A percentile compares a stretch with the other conserved stretches of the same genome.
These are phyloP conservation scores for Pisolithus marmoratus DNA, from an alignment of 768 basidiomycete genomes.

Conservation along the genomic window DNA sequence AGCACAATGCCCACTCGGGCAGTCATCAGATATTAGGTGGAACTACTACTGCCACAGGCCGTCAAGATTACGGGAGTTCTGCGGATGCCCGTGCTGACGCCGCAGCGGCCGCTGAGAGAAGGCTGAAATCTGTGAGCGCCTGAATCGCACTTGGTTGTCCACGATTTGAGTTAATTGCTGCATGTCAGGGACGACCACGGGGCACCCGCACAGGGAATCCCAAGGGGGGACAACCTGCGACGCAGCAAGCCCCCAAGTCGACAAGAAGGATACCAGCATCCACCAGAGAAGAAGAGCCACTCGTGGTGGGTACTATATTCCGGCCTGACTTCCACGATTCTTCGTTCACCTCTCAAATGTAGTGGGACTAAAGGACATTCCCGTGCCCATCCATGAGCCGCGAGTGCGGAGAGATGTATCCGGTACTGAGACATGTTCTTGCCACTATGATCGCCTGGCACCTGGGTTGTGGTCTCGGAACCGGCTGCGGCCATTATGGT, in stretches of 20 bases:
- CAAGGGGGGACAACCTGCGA: conserved; percentile 39
- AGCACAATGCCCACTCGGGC: conserved; percentile 34
- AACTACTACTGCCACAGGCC: conserved; percentile 20
- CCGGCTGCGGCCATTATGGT: conserved; percentile 21
- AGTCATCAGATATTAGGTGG: conserved; percentile 48
- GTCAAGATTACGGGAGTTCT: conserved; percentile 20
- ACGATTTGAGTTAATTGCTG: conserved; percentile 18
- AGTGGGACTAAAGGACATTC: conserved; percentile 38
- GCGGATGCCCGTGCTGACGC: conserved; percentile 48
- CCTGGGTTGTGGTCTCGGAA: conserved; percentile 27
- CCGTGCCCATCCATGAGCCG: conserved; percentile 17
- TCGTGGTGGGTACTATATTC: conserved; percentile 37
- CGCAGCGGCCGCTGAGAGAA: conserved; percentile 58
- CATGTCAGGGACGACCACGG: conserved; percentile 34
- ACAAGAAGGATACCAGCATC: conserved; percentile 32
- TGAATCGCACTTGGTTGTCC: conserved; percentile 3
- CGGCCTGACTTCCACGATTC: not conserved
- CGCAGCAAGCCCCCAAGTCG: conserved; percentile 34
- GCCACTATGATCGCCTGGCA: conserved; percentile 31
- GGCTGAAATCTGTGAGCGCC: conserved; percentile 48
- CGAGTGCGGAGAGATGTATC: conserved; percentile 17
- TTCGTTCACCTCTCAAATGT: conserved; percentile 23
- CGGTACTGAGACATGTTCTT: conserved; percentile 17
- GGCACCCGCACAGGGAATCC: conserved; percentile 41
- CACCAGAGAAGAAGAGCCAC: conserved; percentile 31